A percentile compares a stretch with the other conserved stretches of the same genome.
Evolutionary conservation across 2,329 filamentous ascomycete genomes (phyloP).

Genomic region (Diplodia scrobiculata): DNA sequence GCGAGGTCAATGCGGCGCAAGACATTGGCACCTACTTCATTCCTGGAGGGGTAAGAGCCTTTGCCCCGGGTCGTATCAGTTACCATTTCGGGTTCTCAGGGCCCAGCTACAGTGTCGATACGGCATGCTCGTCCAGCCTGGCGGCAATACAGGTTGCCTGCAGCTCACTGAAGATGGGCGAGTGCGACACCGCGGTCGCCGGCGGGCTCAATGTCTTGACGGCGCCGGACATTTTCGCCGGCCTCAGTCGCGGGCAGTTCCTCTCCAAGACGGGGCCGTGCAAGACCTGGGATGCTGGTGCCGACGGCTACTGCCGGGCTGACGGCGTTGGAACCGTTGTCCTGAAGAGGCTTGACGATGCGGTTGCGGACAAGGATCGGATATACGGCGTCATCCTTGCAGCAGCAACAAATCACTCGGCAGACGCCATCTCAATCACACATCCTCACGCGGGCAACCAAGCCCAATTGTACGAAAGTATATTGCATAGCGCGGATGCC

Average conservation of each 20-base stretch:
- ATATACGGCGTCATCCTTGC: conserved; percentile 39
- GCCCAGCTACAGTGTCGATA: conserved; percentile 33
- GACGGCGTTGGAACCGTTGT: conserved; percentile 39
- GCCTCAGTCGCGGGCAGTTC: conserved; percentile 36
- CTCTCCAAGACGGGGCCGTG: conserved; percentile 36
- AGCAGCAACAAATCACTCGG: conserved; percentile 50
- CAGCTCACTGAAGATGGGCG: conserved; percentile 31
- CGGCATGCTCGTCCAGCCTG: conserved; percentile 35
- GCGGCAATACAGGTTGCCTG: conserved; percentile 36
- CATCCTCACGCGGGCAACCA: conserved; percentile 33
- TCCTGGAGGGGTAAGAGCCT: conserved; percentile 55
- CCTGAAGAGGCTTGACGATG: conserved; percentile 43
- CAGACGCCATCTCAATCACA: conserved; percentile 38
- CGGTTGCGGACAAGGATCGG: conserved; percentile 43
- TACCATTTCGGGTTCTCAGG: conserved; percentile 37
- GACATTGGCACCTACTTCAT: conserved; percentile 59
- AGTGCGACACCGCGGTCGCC: conserved; percentile 36
- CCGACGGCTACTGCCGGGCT: conserved; percentile 44
- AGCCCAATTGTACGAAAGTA: conserved; percentile 32
- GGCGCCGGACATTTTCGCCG: conserved; percentile 49
- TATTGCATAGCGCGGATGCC: too few species aligned
- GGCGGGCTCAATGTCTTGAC: conserved; percentile 38
- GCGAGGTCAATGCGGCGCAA: conserved; percentile 34
- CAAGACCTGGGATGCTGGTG: conserved; percentile 40
- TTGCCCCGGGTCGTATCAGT: conserved; percentile 55